Conservation (phyloP, 1,284 basidiomycete species). For the Irpex sp. region DNA sequence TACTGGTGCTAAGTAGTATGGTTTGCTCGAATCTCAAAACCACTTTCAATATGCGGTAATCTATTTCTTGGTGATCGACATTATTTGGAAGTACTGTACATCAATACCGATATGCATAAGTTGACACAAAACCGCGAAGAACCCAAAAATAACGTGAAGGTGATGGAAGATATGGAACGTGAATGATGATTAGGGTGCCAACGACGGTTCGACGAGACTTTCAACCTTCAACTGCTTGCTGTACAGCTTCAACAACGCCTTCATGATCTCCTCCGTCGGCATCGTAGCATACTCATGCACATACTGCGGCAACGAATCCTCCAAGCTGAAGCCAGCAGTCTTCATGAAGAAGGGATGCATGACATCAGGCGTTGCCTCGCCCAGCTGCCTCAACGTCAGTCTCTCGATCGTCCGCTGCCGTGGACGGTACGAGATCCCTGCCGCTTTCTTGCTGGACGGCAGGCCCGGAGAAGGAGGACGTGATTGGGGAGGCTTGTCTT, state of each 20-base stretch:
- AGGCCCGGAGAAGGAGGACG: slow-evolving; percentile 7
- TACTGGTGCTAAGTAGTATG: slow-evolving; percentile 20
- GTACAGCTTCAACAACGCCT: slow-evolving; percentile 75
- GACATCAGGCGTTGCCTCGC: slow-evolving; percentile 84
- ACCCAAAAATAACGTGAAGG: neutral
- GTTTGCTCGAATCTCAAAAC: neutral
- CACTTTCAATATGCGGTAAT: neutral
- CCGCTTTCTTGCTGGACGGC: slow-evolving; percentile 23
- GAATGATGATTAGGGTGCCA: neutral
- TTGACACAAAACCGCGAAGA: neutral
- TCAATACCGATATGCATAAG: slow-evolving; percentile 3
- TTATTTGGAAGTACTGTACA: neutral
- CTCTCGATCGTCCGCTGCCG: slow-evolving; percentile 63
- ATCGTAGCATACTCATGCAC: slow-evolving; percentile 84
- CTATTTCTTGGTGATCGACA: neutral
- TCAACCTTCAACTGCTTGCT: slow-evolving; percentile 60
- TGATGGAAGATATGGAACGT: neutral
- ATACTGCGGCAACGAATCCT: slow-evolving; percentile 79
- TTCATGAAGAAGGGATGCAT: slow-evolving; percentile 87
- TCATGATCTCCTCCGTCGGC: slow-evolving; percentile 84
- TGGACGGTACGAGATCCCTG: slow-evolving; percentile 46
- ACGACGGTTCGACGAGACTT: slow-evolving; percentile 3
- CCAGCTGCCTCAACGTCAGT: slow-evolving; percentile 77
- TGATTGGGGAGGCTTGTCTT: neutral
- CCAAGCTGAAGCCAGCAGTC: slow-evolving; percentile 76